Base-by-base conservation (phyloP, 2,329 filamentous ascomycete genomes). In the Dactylellina drechsleri region DNA sequence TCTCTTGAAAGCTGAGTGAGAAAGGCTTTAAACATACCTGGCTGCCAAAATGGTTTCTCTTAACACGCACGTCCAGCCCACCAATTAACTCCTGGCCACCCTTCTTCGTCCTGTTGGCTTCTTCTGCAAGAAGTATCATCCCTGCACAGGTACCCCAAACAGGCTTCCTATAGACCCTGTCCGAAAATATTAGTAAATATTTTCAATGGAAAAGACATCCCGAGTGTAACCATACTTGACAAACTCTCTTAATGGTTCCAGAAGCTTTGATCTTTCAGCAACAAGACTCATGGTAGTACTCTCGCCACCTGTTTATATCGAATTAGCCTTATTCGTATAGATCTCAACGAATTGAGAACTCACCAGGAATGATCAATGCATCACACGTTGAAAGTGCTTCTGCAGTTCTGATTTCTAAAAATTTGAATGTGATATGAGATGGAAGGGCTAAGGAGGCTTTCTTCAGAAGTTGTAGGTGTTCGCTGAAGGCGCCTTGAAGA, bases 61-160 rank as follows among this genome's bases (percentile, higher is more conserved):
- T 93, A 36, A 98, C 93, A 53, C 92, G 86, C 41, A 99, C 93
- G 80, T 93, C 90, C 43, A 99, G 86, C 1, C 95, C 95, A 13
- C 95, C 95, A 76, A 99, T 92, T 64, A 98, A 86, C 73, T 97
- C 92, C 82, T 98, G 95, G 0, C 94, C 94, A 50, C 92, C 93
- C 79, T 91, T 89, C 81, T 97, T 98, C 43, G 92, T 93, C 76
- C 90, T 88, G 81, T 94, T 96, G 58, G 93, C 94, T 71, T 91
- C 89, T 80, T 97, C 91, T 1, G 93, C 91, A 58, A 99, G 89
- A 57, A 98, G 84, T 78, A 99, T 97, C 68, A 98, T 86, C 8
- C 95, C 95, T 12, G 95, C 95, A 82, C 95, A 99, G 18, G 95
- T 98, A 67, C 95, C 95, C 94, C 94, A 99, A 23, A 91, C 92